These are phyloP conservation scores for Monosporascus sp. DNA, from an alignment of 2,329 filamentous ascomycete species.

Conservation along the genomic window DNA sequence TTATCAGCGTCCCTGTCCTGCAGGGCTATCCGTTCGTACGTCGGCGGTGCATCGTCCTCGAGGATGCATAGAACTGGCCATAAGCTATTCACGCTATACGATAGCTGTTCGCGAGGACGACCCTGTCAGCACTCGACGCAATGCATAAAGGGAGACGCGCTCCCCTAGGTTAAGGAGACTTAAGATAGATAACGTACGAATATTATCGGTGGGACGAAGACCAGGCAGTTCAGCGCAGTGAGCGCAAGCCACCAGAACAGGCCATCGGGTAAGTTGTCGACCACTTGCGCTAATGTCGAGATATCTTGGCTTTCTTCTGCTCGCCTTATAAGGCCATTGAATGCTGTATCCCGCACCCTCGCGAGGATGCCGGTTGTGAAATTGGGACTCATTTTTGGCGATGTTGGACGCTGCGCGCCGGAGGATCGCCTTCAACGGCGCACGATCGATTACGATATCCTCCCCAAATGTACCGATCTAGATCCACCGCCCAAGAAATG, in stretches of 20 bases:
- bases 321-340: neutral
- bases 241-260: constrained; percentile 1
- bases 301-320: neutral
- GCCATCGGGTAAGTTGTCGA: neutral
- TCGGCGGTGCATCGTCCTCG: neutral
- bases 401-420: too few relatives aligned
- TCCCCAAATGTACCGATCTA: too few relatives aligned
- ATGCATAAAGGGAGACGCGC: too few relatives aligned
- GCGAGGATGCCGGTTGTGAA: neutral
- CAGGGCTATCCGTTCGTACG: neutral
- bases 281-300: neutral
- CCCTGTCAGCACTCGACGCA: neutral
- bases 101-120: neutral
- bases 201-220: constrained; percentile 1
- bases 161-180: too few relatives aligned
- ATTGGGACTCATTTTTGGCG: neutral
- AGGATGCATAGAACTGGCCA: neutral
- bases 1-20: neutral
- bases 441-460: too few relatives aligned
- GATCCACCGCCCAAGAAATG: too few relatives aligned
- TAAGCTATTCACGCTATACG: neutral
- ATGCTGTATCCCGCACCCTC: neutral
- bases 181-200: neutral
- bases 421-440: too few relatives aligned
- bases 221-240: neutral